These are phyloP conservation scores for Carex arenaria DNA, from an alignment of 202 grass and related monocot genomes.

Conservation along the genomic window DNA sequence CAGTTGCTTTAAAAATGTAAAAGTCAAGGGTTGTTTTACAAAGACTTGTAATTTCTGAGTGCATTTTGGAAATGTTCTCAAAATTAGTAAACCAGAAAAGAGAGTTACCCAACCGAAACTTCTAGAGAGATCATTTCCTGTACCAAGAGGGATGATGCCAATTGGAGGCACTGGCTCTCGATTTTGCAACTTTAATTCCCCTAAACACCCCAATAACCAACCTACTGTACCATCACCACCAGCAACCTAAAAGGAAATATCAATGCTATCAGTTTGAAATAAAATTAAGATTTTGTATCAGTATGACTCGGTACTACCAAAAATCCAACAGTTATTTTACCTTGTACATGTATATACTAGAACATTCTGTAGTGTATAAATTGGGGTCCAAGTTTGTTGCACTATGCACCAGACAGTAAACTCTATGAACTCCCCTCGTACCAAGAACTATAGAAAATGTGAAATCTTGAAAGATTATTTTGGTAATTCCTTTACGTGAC, in stretches of 20 bases:
- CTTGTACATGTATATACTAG: not conserved
- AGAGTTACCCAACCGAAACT: conserved; percentile 89
- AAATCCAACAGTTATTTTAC: not conserved
- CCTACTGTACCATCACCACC: conserved; percentile 90
- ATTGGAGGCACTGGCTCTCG: conserved; percentile 76
- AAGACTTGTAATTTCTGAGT: not conserved
- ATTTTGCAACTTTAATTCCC: conserved; percentile 66
- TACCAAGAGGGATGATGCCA: conserved; percentile 92
- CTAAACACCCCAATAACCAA: conserved; percentile 86
- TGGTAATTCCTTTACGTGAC: not conserved
- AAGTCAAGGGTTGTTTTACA: not conserved
- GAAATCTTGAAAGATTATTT: not conserved
- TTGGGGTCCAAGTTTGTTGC: not conserved
- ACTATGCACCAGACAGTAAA: not conserved
- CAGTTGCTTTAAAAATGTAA: not conserved
- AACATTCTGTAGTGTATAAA: not conserved
- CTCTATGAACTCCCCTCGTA: not conserved
- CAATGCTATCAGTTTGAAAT: not conserved
- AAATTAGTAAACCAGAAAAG: conserved; percentile 7
- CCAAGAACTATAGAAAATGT: not conserved
- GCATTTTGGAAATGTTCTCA: not conserved
- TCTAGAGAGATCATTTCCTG: conserved; percentile 96
- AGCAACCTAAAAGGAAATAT: conserved; percentile 55
- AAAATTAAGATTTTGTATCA: conserved; percentile 14
- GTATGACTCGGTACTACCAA: not conserved